Base-by-base conservation (phyloP, 768 basidiomycete species). In the Xerocomellus amylosporus region DNA sequence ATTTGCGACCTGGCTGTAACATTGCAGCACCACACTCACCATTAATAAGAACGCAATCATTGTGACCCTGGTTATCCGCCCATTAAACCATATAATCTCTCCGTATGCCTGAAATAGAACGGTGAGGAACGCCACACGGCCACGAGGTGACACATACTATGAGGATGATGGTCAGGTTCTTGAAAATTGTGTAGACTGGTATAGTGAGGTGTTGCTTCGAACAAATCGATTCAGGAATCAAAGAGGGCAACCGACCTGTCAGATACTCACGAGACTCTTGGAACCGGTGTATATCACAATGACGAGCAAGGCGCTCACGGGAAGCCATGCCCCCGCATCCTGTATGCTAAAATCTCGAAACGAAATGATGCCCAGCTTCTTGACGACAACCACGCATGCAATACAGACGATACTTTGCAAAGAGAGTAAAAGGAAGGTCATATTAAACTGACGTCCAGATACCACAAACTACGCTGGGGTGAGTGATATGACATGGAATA, bases 161-260 rank as follows among this genome's bases (percentile, higher is more conserved):
- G 28, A 99, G 81, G 60, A 99, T 98, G 64, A 98, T 99, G n/a
- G 97, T 98, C 65, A 98, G 67, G 70, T 99, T 99, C 74, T 99
- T 99, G 83, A 98, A 98, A 59, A 99, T 98, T 1, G 97, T 98
- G 74, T 98, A 99, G 26, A 98, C 86, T 0, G 97, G 97, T 72
- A 99, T 98, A 60, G 85, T 90, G 46, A 99, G 79, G 73, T 86
- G 93, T 95, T 98, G 97, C 94, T 98, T 71, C 6, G 34, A 13
- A 42, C 10, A 20, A 20, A 20, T 45, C 46, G 26, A 20, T 50
- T 49, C 52, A 51, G 48, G 20, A 30, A 36, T 10, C 15, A 28
- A 51, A 36, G 6, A 24, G 17, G 31, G 13, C 17, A 22, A 22
- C 10, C 31, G 6, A 15, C 5, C 7, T 19, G 34, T 28, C 6